Evolutionary conservation across 2,329 filamentous ascomycete genomes (phyloP).

Genomic region (Atkinsonella texensis): DNA sequence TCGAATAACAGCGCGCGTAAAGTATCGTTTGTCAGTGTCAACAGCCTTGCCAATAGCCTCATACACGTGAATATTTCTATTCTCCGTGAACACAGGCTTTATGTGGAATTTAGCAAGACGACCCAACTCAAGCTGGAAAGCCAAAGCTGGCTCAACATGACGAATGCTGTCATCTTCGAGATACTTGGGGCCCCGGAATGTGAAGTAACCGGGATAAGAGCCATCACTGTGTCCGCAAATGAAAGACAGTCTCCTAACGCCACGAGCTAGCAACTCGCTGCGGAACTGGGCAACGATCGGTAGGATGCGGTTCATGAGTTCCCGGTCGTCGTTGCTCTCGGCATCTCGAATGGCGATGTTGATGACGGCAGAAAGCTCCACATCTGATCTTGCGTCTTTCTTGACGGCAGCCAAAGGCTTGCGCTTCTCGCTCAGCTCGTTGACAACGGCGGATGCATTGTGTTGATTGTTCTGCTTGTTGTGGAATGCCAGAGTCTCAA

Average conservation of each 20-base stretch:
- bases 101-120: conserved; percentile 95
- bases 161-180: conserved; percentile 90
- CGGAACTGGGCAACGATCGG: conserved; percentile 69
- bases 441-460: conserved; percentile 46
- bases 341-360: conserved; percentile 87
- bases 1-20: conserved; percentile 89
- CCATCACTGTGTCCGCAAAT: conserved; percentile 92
- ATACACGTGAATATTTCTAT: conserved; percentile 98
- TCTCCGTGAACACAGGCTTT: conserved; percentile 96
- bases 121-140: conserved; percentile 95
- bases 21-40: conserved; percentile 96
- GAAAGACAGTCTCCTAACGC: conserved; percentile 85
- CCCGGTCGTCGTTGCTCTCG: conserved; percentile 70
- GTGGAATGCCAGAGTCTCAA: conserved; percentile 64
- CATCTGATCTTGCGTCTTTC: conserved; percentile 34
- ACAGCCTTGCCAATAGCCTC: conserved; percentile 91
- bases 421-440: conserved; percentile 64
- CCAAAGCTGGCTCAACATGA: conserved; percentile 89
- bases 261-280: conserved; percentile 68
- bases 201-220: conserved; percentile 93
- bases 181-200: conserved; percentile 87
- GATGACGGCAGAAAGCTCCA: conserved; percentile 81
- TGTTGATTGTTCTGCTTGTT: conserved; percentile 44
- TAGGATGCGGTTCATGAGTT: conserved; percentile 64
- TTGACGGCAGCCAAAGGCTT: conserved; percentile 27